Percentiles rank a stretch among this genome's conserved stretches.
phyloP scores from a whole-genome alignment of 1,284 basidiomycete genomes.

The Sanguinoderma infundibulare region DNA sequence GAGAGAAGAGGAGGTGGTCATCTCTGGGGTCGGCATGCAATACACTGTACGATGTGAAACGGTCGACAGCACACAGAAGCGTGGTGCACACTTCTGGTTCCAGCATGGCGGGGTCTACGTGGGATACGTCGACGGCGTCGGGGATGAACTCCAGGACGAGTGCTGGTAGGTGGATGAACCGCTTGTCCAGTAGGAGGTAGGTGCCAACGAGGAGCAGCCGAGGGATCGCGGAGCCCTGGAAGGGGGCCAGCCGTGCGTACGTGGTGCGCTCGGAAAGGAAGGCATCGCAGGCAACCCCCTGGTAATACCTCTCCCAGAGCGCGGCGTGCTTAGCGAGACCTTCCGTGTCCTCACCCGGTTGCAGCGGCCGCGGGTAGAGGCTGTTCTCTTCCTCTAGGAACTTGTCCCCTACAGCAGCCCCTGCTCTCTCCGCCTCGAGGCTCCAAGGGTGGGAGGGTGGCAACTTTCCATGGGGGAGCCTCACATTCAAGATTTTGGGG shows the following conservation, averaged over 20 bases:
- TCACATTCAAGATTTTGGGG: constrained; percentile 7
- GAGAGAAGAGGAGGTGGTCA: neutral
- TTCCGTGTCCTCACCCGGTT: neutral
- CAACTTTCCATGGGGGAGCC: neutral
- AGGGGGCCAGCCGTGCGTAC: constrained; percentile 1
- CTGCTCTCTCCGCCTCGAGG: constrained; percentile 1
- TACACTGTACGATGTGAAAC: constrained; percentile 1
- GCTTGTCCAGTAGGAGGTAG: constrained; percentile 5
- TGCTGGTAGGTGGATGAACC: constrained; percentile 4
- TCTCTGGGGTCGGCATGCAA: constrained; percentile 1
- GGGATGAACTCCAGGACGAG: constrained; percentile 14
- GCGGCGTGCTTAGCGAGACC: neutral
- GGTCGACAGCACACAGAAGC: constrained; percentile 2
- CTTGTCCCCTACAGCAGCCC: neutral
- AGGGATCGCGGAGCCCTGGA: constrained; percentile 13
- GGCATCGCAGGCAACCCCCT: neutral
- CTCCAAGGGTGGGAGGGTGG: constrained; percentile 3
- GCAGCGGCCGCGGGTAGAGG: no score
- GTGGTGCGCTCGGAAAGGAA: constrained; percentile 1
- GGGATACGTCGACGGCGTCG: constrained; percentile 9
- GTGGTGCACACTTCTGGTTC: neutral
- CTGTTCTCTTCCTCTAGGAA: no score
- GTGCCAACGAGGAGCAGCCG: constrained; percentile 1
- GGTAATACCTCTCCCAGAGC: constrained; percentile 4
- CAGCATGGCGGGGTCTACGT: neutral